Conservation (phyloP, 2,329 filamentous ascomycete genomes). For the Cladosporium sp. region DNA sequence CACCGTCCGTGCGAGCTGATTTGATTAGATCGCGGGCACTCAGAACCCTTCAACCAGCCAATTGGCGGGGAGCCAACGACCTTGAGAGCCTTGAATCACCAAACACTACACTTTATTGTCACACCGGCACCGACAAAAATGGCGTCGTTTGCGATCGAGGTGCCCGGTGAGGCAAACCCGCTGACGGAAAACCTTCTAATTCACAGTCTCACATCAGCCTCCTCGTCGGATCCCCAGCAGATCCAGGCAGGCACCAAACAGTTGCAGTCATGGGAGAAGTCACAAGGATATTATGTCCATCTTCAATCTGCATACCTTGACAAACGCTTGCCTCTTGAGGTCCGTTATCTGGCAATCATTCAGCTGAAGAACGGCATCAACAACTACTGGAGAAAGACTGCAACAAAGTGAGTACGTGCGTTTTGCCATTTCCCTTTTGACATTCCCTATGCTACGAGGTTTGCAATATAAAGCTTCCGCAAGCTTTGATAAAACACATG, state of each 20-base stretch:
- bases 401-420: conserved; percentile 53
- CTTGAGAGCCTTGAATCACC: not conserved
- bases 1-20: not conserved
- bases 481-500: no score
- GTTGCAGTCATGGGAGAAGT: conserved; percentile 48
- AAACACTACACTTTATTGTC: not conserved
- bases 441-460: no score
- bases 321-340: conserved; percentile 67
- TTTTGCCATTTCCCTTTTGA: not conserved
- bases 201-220: conserved; percentile 46
- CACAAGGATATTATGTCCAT: conserved; percentile 45
- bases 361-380: conserved; percentile 97
- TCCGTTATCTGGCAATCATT: conserved; percentile 86
- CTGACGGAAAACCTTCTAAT: conserved; percentile 46
- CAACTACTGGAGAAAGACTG: conserved; percentile 82
- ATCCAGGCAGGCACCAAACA: conserved; percentile 51
- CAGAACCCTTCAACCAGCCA: not conserved
- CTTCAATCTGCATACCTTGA: conserved; percentile 71
- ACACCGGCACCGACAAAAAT: not conserved
- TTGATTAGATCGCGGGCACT: not conserved
- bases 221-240: conserved; percentile 44
- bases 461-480: no score
- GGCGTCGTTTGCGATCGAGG: conserved; percentile 54
- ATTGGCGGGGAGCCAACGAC: not conserved
- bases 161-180: conserved; percentile 71